Percentiles rank a stretch among this genome's conserved stretches.
phyloP scores from a whole-genome alignment of 768 basidiomycete species.

The Favolaschia claudopus region DNA sequence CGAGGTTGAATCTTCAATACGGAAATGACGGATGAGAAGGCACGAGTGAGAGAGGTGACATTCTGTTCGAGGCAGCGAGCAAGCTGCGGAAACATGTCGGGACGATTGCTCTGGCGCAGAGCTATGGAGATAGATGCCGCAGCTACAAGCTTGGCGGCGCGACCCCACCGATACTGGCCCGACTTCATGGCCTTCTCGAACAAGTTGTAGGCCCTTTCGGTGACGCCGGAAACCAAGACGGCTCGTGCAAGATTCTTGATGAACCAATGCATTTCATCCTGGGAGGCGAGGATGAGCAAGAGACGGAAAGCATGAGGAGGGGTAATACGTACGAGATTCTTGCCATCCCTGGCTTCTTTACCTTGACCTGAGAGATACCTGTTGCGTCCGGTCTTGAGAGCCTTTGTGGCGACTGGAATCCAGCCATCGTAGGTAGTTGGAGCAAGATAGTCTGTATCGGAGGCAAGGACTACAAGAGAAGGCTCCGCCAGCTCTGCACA shows the following conservation, averaged over 20 bases:
- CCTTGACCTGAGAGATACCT: conserved; percentile 73
- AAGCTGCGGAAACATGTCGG: conserved; percentile 73
- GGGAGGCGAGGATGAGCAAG: conserved; percentile 23
- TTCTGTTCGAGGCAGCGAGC: conserved; percentile 70
- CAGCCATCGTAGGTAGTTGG: conserved; percentile 42
- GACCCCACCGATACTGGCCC: conserved; percentile 75
- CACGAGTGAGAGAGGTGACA: conserved; percentile 57
- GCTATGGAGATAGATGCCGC: conserved; percentile 76
- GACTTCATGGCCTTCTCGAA: conserved; percentile 73
- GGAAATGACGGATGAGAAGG: conserved; percentile 59
- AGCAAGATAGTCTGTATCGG: conserved; percentile 47
- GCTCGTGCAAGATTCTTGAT: conserved; percentile 67
- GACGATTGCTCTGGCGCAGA: conserved; percentile 72
- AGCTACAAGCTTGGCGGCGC: conserved; percentile 70
- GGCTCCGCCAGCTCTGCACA: conserved; percentile 79
- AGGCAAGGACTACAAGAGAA: conserved; percentile 64
- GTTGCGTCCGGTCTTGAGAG: conserved; percentile 58
- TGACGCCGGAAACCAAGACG: conserved; percentile 65
- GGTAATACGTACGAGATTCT: conserved; percentile 61
- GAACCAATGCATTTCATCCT: conserved; percentile 72
- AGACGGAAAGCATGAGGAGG: conserved; percentile 18
- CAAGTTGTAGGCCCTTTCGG: conserved; percentile 69
- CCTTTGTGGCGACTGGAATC: conserved; percentile 42
- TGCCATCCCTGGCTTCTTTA: conserved; percentile 68
- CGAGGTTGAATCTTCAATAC: conserved; percentile 59